phyloP scores from a whole-genome alignment of 345 rosid species.

The Cardamine resedifolia region DNA sequence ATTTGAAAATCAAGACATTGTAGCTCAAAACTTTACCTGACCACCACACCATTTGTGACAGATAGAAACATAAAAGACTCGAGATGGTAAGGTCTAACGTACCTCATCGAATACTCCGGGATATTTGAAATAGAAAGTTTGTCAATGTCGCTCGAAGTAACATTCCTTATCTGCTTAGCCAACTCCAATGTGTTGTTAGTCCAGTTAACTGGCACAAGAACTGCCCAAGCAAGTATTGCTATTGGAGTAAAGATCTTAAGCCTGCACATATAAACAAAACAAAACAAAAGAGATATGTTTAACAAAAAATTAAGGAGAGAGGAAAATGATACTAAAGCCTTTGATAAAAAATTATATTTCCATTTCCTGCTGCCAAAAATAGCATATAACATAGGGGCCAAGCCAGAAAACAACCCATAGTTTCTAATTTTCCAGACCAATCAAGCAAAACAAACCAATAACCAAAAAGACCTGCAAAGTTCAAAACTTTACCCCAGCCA shows the following conservation, averaged over 20 bases:
- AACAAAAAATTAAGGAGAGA: not conserved
- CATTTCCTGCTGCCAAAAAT: not conserved
- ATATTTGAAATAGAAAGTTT: conserved; percentile 87
- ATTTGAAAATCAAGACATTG: not conserved
- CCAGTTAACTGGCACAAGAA: conserved; percentile 81
- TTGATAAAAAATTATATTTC: not conserved
- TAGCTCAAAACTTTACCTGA: conserved; percentile 4
- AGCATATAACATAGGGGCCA: not conserved
- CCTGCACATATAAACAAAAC: conserved; percentile 39
- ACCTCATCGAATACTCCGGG: conserved; percentile 72
- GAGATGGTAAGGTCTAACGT: not conserved
- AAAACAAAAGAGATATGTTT: not conserved
- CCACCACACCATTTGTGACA: not conserved
- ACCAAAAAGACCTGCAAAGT: not conserved
- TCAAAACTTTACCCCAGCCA: conserved; percentile 65
- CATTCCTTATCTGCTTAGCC: conserved; percentile 44
- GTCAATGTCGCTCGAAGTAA: conserved; percentile 85
- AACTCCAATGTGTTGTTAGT: conserved; percentile 57
- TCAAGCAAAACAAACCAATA: not conserved
- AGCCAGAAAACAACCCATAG: not conserved
- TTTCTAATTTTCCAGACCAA: not conserved
- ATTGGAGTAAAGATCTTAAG: conserved; percentile 88
- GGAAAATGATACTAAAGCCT: not conserved
- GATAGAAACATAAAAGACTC: not conserved
- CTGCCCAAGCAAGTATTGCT: conserved; percentile 71